A percentile compares a stretch with the other conserved stretches of the same genome.
Evolutionary conservation across 2,329 filamentous ascomycete species (phyloP).

Genomic region (Pyricularia grisea): DNA sequence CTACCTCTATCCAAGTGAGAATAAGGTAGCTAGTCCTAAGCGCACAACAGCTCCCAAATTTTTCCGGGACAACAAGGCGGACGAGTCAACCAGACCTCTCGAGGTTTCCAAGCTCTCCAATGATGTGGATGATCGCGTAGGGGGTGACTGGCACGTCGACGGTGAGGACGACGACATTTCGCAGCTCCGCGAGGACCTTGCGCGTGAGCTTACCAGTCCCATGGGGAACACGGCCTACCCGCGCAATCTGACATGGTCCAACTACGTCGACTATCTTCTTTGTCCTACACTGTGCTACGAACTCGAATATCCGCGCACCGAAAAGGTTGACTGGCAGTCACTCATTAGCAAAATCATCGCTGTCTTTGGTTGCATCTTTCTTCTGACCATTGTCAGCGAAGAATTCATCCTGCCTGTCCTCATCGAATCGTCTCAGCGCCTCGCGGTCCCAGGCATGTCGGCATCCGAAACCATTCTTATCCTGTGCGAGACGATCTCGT

Average conservation of each 20-base stretch:
- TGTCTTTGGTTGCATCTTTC: slow-evolving; percentile 92
- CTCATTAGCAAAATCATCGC: slow-evolving; percentile 79
- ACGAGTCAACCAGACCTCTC: slow-evolving; percentile 1
- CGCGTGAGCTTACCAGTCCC: slow-evolving; percentile 82
- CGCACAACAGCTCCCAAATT: slow-evolving; percentile 13
- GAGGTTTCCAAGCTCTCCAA: neutral
- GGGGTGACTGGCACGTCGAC: slow-evolving; percentile 10
- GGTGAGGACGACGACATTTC: slow-evolving; percentile 42
- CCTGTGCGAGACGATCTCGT: slow-evolving; percentile 79
- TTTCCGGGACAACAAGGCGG: neutral
- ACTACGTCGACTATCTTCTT: slow-evolving; percentile 79
- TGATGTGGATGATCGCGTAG: slow-evolving; percentile 12
- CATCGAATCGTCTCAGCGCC: slow-evolving; percentile 52
- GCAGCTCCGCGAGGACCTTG: slow-evolving; percentile 75
- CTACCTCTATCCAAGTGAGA: slow-evolving; percentile 62
- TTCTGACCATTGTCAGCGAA: slow-evolving; percentile 82
- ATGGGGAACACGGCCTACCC: slow-evolving; percentile 87
- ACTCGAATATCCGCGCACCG: slow-evolving; percentile 81
- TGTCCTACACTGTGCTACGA: slow-evolving; percentile 98
- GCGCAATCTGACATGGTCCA: slow-evolving; percentile 70
- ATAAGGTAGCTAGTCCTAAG: slow-evolving; percentile 22
- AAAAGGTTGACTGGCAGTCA: slow-evolving; percentile 66
- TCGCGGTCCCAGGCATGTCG: slow-evolving; percentile 30
- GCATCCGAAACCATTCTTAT: slow-evolving; percentile 64
- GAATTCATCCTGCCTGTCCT: slow-evolving; percentile 93